Conservation (phyloP, 225 moss, liverwort and hornwort species). For the Physcomitrium patens region DNA sequence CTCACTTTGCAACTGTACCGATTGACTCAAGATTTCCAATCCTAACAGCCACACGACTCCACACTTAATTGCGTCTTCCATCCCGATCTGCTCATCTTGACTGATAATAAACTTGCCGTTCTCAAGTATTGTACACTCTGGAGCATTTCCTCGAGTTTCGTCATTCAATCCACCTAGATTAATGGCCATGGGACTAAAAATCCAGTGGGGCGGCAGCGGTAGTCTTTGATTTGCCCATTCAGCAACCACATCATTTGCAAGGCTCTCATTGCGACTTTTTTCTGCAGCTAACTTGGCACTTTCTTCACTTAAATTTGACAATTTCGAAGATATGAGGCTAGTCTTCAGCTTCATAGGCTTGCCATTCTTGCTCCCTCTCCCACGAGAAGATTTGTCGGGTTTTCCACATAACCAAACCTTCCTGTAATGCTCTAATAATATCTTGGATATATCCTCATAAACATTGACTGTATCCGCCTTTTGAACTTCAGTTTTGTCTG, state of each 20-base stretch:
- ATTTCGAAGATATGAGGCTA: slow-evolving; percentile 43
- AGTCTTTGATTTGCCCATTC: slow-evolving; percentile 87
- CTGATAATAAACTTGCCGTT: slow-evolving; percentile 43
- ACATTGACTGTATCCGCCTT: slow-evolving; percentile 21
- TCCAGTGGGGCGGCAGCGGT: slow-evolving; percentile 72
- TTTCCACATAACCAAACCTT: slow-evolving; percentile 56
- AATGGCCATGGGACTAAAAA: slow-evolving; percentile 70
- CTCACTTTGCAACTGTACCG: background rate
- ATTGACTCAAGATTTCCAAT: slow-evolving; percentile 46
- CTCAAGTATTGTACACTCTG: slow-evolving; percentile 45
- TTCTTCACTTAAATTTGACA: slow-evolving; percentile 48
- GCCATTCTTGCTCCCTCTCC: slow-evolving; percentile 22
- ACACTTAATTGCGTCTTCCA: slow-evolving; percentile 37
- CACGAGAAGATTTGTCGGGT: slow-evolving; percentile 26
- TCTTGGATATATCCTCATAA: slow-evolving; percentile 36
- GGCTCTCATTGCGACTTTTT: slow-evolving; percentile 28
- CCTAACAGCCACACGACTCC: slow-evolving; percentile 48
- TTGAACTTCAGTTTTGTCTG: background rate
- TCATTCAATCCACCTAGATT: slow-evolving; percentile 32
- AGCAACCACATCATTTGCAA: slow-evolving; percentile 36
- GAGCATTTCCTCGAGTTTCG: slow-evolving; percentile 1
- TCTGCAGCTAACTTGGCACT: slow-evolving; percentile 45
- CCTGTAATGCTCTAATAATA: slow-evolving; percentile 60
- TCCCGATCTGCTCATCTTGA: slow-evolving; percentile 28
- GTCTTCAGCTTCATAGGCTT: slow-evolving; percentile 36